phyloP scores from a whole-genome alignment of 192 early-diverging fungal species.

The Backusella parvicylindrica region DNA sequence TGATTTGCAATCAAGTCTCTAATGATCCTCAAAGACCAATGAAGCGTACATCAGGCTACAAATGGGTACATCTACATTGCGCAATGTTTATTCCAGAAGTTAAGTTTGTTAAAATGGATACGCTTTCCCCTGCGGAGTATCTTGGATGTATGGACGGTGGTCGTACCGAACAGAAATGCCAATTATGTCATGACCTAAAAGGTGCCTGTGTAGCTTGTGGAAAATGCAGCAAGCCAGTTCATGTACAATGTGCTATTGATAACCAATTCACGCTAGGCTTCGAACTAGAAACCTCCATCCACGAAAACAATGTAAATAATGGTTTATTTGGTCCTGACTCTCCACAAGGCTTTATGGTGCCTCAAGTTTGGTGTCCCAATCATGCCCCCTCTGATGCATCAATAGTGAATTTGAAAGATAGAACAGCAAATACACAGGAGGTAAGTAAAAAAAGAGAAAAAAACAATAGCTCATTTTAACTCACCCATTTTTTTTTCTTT shows the following conservation, averaged over 20 bases:
- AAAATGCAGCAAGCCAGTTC: conserved; percentile 41
- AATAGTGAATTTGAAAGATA: not conserved
- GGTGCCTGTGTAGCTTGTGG: conserved; percentile 43
- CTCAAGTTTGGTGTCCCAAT: conserved; percentile 43
- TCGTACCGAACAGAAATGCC: conserved; percentile 36
- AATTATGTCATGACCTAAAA: conserved; percentile 4
- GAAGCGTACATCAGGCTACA: conserved; percentile 69
- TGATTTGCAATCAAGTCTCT: conserved; percentile 50
- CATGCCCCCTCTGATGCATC: conserved; percentile 13
- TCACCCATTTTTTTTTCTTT: too few species aligned
- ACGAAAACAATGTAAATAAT: not conserved
- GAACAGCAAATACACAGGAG: not conserved
- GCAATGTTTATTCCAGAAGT: conserved; percentile 56
- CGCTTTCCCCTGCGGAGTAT: conserved; percentile 44
- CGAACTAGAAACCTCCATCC: conserved; percentile 38
- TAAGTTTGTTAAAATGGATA: conserved; percentile 40
- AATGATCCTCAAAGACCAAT: conserved; percentile 43
- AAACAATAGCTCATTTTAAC: not conserved
- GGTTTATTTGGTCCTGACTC: conserved; percentile 24
- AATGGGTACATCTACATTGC: conserved; percentile 76
- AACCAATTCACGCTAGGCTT: conserved; percentile 41
- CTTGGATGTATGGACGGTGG: conserved; percentile 39
- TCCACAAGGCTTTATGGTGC: conserved; percentile 38
- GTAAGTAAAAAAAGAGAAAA: not conserved
- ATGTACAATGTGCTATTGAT: conserved; percentile 48